Conservation (phyloP, 2,329 filamentous ascomycete species). For the Elsinoe fawcettii region DNA sequence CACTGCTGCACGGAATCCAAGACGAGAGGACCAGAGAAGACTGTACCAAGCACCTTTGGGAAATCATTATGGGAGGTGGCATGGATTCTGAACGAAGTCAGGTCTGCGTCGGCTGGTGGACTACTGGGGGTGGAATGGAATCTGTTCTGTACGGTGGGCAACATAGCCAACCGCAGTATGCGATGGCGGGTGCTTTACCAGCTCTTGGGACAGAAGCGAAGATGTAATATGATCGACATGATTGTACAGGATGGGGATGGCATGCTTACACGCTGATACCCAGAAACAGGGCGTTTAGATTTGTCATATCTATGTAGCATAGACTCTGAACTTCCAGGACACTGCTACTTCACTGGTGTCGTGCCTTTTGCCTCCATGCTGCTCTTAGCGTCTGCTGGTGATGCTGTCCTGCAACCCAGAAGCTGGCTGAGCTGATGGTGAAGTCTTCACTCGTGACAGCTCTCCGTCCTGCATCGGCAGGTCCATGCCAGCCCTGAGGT, state of each 20-base stretch:
- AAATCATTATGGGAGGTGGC: constrained; percentile 70
- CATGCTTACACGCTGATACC: constrained; percentile 2
- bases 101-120: constrained; percentile 82
- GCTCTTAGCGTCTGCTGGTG: too few species aligned
- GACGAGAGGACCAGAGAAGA: constrained; percentile 55
- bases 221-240: neutral
- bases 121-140: constrained; percentile 53
- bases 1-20: constrained; percentile 56
- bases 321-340: neutral
- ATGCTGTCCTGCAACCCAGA: neutral
- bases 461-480: neutral
- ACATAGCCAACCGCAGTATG: constrained; percentile 13
- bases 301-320: neutral
- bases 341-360: neutral
- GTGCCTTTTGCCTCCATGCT: too few species aligned
- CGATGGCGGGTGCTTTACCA: constrained; percentile 10
- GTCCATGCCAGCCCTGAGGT: neutral
- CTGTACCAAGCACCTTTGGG: constrained; percentile 68
- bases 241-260: neutral
- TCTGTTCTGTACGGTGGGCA: constrained; percentile 44
- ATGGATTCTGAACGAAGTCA: constrained; percentile 80
- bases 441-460: neutral
- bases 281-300: constrained; percentile 1
- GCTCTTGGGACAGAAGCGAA: neutral
- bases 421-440: too few species aligned